A percentile compares a stretch with the other conserved stretches of the same genome.
These are phyloP conservation scores for Rhodotorula sp. DNA, from an alignment of 1,284 basidiomycete species.

Conservation along the genomic window DNA sequence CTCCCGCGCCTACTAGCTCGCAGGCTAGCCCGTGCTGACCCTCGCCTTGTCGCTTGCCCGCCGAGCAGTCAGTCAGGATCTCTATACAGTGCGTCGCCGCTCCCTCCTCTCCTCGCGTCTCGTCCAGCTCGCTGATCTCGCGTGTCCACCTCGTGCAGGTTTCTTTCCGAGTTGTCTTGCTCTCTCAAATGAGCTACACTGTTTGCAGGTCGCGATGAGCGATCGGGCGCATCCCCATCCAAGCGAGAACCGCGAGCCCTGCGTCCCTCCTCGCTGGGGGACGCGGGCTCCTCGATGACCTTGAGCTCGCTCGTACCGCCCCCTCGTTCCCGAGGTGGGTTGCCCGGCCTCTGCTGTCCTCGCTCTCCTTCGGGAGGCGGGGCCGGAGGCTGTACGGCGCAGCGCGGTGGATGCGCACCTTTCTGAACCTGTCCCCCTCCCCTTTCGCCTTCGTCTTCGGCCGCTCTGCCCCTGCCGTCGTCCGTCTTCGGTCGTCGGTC, in stretches of 20 bases:
- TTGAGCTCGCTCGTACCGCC: constrained; percentile 29
- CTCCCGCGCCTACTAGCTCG: neutral
- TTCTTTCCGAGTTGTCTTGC: constrained; percentile 25
- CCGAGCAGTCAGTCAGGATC: constrained; percentile 23
- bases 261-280: neutral
- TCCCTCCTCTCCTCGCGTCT: neutral
- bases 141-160: neutral
- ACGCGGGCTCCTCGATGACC: constrained; percentile 17
- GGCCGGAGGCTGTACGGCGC: constrained; percentile 22
- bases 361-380: neutral
- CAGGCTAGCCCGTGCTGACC: neutral
- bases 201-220: constrained; percentile 26
- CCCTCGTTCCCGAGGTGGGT: constrained; percentile 28
- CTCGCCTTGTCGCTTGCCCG: neutral
- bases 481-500: no score
- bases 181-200: constrained; percentile 26
- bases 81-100: constrained; percentile 17
- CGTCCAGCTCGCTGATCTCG: neutral
- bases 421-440: constrained; percentile 17
- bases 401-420: constrained; percentile 26
- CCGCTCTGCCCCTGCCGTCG: neutral
- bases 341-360: constrained; percentile 3
- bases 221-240: constrained; percentile 23
- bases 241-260: constrained; percentile 14
- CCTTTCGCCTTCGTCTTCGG: neutral